Conservation (phyloP, 768 basidiomycete genomes). For the Serendipita sp. region DNA sequence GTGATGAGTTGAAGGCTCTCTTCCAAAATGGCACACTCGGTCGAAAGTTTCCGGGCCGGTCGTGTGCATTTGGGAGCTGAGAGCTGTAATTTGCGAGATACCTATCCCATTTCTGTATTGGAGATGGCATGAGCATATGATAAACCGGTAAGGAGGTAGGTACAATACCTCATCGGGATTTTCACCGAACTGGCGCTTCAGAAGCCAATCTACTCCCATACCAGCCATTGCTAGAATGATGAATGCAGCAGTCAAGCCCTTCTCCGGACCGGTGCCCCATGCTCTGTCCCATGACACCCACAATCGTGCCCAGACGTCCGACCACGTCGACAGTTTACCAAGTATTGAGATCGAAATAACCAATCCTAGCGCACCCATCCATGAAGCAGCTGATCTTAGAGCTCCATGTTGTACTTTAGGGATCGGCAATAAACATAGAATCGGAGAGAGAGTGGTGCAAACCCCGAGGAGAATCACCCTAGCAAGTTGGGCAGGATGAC, state of each 20-base stretch:
- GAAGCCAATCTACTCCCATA: slow-evolving; percentile 36
- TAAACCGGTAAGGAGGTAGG: background rate
- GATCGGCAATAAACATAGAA: slow-evolving; percentile 33
- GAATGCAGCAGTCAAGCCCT: slow-evolving; percentile 42
- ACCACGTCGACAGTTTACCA: slow-evolving; percentile 35
- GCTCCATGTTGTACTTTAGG: slow-evolving; percentile 29
- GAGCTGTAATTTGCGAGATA: slow-evolving; percentile 45
- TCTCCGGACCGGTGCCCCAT: slow-evolving; percentile 43
- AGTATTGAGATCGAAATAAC: slow-evolving; percentile 40
- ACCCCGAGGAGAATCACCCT: slow-evolving; percentile 31
- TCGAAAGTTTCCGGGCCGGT: slow-evolving; percentile 42
- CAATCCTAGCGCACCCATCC: slow-evolving; percentile 43
- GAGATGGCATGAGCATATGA: background rate
- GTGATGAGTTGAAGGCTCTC: slow-evolving; percentile 24
- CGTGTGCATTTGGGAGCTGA: slow-evolving; percentile 29
- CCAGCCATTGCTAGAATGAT: slow-evolving; percentile 37
- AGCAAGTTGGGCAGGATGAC: slow-evolving; percentile 36
- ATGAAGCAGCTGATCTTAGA: slow-evolving; percentile 36
- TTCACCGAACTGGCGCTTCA: slow-evolving; percentile 40
- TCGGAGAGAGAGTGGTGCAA: slow-evolving; percentile 23
- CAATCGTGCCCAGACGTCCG: slow-evolving; percentile 44
- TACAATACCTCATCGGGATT: slow-evolving; percentile 48
- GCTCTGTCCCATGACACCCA: slow-evolving; percentile 32
- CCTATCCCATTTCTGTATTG: slow-evolving; percentile 46
- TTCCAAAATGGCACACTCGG: slow-evolving; percentile 42